A percentile compares a stretch with the other conserved stretches of the same genome.
phyloP scores from a whole-genome alignment of 768 basidiomycete species.

The Psilocybe azurescens region DNA sequence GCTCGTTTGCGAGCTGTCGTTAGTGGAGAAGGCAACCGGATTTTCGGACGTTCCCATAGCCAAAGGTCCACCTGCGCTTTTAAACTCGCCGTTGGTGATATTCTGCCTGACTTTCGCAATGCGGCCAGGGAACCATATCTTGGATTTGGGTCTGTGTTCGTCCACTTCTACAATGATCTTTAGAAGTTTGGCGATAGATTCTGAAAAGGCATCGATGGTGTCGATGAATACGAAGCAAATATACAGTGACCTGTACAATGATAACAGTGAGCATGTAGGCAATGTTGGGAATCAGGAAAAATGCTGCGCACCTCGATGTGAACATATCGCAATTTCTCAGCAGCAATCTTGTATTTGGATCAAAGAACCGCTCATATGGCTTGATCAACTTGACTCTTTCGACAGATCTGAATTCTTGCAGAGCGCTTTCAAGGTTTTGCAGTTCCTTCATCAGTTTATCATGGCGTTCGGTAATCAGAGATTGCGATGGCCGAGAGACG shows the following conservation, averaged over 20 bases:
- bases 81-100: conserved; percentile 34
- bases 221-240: conserved; percentile 52
- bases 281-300: neutral
- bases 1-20: conserved; percentile 8
- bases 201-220: conserved; percentile 45
- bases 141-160: conserved; percentile 35
- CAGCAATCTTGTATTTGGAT: conserved; percentile 37
- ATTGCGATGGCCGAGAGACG: conserved; percentile 28
- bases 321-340: conserved; percentile 37
- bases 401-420: conserved; percentile 38
- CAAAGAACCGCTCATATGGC: conserved; percentile 49
- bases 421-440: conserved; percentile 28
- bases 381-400: conserved; percentile 41
- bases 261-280: neutral
- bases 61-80: conserved; percentile 31
- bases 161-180: conserved; percentile 39
- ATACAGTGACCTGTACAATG: conserved; percentile 41
- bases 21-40: conserved; percentile 35
- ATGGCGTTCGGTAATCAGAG: conserved; percentile 30
- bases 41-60: conserved; percentile 43
- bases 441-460: conserved; percentile 28
- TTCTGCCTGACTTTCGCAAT: conserved; percentile 43
- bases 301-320: conserved; percentile 38
- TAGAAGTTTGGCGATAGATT: conserved; percentile 38
- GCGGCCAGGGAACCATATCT: conserved; percentile 49